Evolutionary conservation across 331 rosid species (phyloP).

Genomic region (Quercus phellos): DNA sequence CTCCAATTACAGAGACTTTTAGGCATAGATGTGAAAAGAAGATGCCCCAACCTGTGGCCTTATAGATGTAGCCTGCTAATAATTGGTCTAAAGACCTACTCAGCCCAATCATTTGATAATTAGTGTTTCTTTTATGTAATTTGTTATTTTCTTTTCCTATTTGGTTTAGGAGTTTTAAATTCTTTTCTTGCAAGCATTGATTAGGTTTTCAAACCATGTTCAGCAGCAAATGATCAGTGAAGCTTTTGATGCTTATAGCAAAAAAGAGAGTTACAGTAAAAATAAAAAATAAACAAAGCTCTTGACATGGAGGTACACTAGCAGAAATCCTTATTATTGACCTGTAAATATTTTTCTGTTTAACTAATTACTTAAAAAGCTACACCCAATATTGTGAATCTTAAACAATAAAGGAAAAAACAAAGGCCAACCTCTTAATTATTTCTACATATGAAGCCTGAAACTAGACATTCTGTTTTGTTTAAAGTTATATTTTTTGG

Average conservation of each 20-base stretch:
- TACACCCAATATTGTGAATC: background rate
- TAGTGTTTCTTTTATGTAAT: no score
- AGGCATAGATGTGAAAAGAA: no score
- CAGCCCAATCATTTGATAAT: no score
- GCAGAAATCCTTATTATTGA: background rate
- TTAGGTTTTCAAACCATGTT: background rate
- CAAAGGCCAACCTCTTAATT: background rate
- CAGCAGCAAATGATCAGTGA: background rate
- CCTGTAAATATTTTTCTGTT: background rate
- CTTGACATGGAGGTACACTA: background rate
- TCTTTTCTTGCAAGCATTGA: background rate
- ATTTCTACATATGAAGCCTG: background rate
- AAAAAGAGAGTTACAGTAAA: no score
- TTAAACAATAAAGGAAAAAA: background rate
- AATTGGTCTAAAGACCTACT: no score
- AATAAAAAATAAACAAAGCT: background rate
- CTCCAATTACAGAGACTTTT: no score
- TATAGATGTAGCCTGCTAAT: no score
- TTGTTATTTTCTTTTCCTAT: no score
- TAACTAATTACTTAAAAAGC: background rate
- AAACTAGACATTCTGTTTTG: no score
- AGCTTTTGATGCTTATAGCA: background rate
- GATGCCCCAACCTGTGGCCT: no score
- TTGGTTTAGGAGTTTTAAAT: no score
- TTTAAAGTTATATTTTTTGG: no score